Evolutionary conservation across 169 alveolate genomes (phyloP).

Genomic region (Cryptosporidium meleagridis): DNA sequence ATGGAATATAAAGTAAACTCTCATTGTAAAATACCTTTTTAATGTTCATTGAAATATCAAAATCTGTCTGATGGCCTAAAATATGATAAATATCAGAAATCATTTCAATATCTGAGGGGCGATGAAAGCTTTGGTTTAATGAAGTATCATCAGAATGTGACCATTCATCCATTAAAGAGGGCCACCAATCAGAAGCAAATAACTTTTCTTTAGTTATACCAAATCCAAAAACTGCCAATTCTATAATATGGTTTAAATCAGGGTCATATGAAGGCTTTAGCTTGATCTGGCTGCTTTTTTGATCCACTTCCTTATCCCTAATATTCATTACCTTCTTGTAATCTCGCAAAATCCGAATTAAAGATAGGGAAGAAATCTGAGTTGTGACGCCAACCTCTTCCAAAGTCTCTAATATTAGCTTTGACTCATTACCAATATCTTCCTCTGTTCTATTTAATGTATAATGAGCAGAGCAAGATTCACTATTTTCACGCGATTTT

Average conservation of each 20-base stretch:
- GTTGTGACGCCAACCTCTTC: conserved; percentile 72
- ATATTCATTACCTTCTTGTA: not conserved
- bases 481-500: conserved; percentile 18
- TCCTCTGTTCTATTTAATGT: conserved; percentile 34
- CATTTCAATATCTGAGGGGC: conserved; percentile 21
- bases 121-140: not conserved
- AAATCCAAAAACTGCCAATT: conserved; percentile 51
- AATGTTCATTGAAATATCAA: conserved; percentile 44
- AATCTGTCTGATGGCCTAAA: conserved; percentile 48
- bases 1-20: conserved; percentile 36
- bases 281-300: not conserved
- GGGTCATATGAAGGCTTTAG: not conserved
- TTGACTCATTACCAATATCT: conserved; percentile 56
- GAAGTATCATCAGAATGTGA: not conserved
- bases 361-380: conserved; percentile 38
- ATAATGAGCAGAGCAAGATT: not conserved
- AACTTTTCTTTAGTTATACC: conserved; percentile 30
- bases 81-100: conserved; percentile 27
- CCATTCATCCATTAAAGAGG: conserved; percentile 24
- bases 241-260: conserved; percentile 3
- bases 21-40: conserved; percentile 31
- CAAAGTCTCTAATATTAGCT: conserved; percentile 28
- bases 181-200: conserved; percentile 64
- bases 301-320: not conserved
- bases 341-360: conserved; percentile 28